Evolutionary conservation across 2,329 filamentous ascomycete species (phyloP).

Genomic region (Epichloe gansuensis): DNA sequence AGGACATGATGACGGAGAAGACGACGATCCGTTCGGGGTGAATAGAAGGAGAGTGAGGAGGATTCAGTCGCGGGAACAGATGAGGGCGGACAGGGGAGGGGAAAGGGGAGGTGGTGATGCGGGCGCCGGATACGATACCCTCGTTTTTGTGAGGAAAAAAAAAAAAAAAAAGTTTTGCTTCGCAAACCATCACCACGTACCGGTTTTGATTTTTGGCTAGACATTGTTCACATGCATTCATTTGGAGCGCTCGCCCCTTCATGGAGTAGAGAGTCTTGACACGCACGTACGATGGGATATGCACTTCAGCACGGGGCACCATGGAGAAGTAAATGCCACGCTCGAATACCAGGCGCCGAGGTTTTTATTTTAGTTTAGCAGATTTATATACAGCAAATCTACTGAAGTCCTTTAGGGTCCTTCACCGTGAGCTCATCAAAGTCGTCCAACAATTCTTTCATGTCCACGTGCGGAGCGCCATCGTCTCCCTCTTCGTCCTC

Average conservation of each 20-base stretch:
- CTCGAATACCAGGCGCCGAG: too few species aligned
- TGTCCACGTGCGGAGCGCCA: conserved; percentile 56
- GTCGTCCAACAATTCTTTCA: conserved; percentile 80
- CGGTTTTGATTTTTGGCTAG: too few species aligned
- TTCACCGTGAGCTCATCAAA: conserved; percentile 66
- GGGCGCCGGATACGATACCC: conserved; percentile 22
- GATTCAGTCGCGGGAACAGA: conserved; percentile 19
- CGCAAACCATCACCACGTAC: too few species aligned
- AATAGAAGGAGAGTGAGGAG: conserved; percentile 18
- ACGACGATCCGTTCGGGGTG: conserved; percentile 25
- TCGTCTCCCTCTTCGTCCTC: conserved; percentile 47
- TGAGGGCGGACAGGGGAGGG: conserved; percentile 4
- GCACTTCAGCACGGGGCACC: too few species aligned
- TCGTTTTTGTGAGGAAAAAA: conserved; percentile 20
- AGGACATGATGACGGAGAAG: not conserved
- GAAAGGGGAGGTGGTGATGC: not conserved
- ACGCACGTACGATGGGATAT: too few species aligned
- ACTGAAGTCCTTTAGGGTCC: conserved; percentile 9
- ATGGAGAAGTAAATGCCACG: too few species aligned
- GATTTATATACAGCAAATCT: not conserved
- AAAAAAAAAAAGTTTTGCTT: too few species aligned
- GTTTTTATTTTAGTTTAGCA: not conserved
- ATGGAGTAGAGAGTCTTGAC: too few species aligned
- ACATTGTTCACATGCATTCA: too few species aligned
- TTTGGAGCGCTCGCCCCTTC: too few species aligned